Evolutionary conservation across 441 rosid species (phyloP).

Genomic region (Brassica balearica): DNA sequence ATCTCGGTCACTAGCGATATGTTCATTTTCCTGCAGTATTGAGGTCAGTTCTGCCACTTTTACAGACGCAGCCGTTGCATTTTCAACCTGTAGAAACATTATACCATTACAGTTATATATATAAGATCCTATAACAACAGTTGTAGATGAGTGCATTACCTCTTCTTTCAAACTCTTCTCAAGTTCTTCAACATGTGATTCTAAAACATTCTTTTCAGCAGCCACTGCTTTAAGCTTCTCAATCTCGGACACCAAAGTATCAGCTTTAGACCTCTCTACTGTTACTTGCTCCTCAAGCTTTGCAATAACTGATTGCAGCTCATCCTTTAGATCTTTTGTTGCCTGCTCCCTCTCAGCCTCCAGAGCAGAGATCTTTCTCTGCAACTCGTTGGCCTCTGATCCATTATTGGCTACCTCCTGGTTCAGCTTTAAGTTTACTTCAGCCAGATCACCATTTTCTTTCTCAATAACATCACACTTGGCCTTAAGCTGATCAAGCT

Average conservation of each 20-base stretch:
- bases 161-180: conserved; percentile 67
- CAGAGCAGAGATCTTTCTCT: conserved; percentile 56
- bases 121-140: not conserved
- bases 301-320: conserved; percentile 65
- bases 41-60: conserved; percentile 59
- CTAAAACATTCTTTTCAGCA: conserved; percentile 63
- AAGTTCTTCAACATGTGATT: conserved; percentile 64
- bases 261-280: conserved; percentile 61
- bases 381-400: conserved; percentile 62
- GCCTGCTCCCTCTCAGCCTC: conserved; percentile 66
- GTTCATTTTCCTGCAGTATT: conserved; percentile 57
- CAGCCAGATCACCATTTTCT: conserved; percentile 76
- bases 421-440: conserved; percentile 73
- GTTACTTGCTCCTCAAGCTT: conserved; percentile 72
- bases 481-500: conserved; percentile 65
- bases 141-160: conserved; percentile 47
- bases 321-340: conserved; percentile 66
- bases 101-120: not conserved
- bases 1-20: conserved; percentile 52
- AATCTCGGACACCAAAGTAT: conserved; percentile 59
- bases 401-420: conserved; percentile 74
- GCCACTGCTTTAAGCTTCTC: conserved; percentile 59
- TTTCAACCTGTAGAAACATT: conserved; percentile 43
- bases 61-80: conserved; percentile 50
- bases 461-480: conserved; percentile 67